These are phyloP conservation scores for Paramyrothecium sp. DNA, from an alignment of 2,329 filamentous ascomycete species.

Conservation along the genomic window DNA sequence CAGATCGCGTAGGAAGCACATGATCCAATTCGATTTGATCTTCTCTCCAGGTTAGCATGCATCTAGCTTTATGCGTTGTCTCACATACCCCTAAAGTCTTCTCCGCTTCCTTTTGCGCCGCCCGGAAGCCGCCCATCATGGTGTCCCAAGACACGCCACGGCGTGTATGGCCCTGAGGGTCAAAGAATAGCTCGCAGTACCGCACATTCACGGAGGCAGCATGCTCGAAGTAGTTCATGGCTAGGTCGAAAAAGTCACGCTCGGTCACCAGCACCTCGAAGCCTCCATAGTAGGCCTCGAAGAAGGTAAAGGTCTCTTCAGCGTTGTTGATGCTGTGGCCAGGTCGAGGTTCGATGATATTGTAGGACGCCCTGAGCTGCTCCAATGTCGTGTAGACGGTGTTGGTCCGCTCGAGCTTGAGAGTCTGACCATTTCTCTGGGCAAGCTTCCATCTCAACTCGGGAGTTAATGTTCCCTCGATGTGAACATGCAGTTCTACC, in stretches of 20 bases:
- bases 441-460: constrained; percentile 67
- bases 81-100: fast-evolving
- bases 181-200: constrained; percentile 77
- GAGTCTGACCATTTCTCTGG: constrained; percentile 56
- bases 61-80: neutral
- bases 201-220: constrained; percentile 63
- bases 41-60: neutral
- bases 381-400: neutral
- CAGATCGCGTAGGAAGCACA: constrained; percentile 70
- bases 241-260: constrained; percentile 68
- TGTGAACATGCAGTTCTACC: constrained; percentile 75
- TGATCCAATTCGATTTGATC: constrained; percentile 55
- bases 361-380: neutral
- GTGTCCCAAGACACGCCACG: constrained; percentile 61
- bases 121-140: constrained; percentile 60
- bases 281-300: constrained; percentile 74
- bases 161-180: constrained; percentile 69
- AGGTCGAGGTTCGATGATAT: constrained; percentile 23
- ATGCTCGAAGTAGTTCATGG: constrained; percentile 66
- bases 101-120: constrained; percentile 55
- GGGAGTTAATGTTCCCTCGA: constrained; percentile 71
- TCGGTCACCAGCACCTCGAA: constrained; percentile 68
- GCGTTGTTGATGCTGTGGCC: constrained; percentile 13
- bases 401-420: constrained; percentile 3
- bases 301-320: constrained; percentile 40